phyloP scores from a whole-genome alignment of 768 basidiomycete species.

The Psilocybe azurescens region DNA sequence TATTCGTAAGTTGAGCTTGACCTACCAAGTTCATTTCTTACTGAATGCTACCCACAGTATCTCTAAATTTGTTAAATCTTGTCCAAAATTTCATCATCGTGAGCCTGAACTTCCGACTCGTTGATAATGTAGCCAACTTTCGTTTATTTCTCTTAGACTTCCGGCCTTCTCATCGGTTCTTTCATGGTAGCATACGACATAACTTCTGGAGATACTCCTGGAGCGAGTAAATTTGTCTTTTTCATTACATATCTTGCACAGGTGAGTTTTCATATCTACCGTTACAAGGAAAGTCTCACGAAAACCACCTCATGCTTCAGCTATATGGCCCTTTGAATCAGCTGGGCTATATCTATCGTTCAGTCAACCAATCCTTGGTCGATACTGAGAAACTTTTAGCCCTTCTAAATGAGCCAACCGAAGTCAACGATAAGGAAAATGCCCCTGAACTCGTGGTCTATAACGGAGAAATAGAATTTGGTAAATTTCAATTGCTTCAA shows the following conservation, averaged over 20 bases:
- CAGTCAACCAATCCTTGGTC: slow-evolving; percentile 75
- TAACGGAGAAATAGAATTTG: slow-evolving; percentile 87
- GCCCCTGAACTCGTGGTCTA: slow-evolving; percentile 75
- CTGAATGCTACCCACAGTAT: slow-evolving; percentile 43
- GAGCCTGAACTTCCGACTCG: slow-evolving; percentile 28
- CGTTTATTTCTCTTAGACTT: slow-evolving; percentile 46
- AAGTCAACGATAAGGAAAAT: slow-evolving; percentile 81
- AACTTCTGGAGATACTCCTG: slow-evolving; percentile 48
- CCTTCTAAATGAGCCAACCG: slow-evolving; percentile 80
- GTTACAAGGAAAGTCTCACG: neutral
- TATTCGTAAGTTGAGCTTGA: slow-evolving; percentile 51
- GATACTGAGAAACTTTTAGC: slow-evolving; percentile 87
- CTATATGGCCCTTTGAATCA: slow-evolving; percentile 78
- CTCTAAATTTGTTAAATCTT: slow-evolving; percentile 76
- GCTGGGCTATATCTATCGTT: slow-evolving; percentile 80
- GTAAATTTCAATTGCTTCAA: slow-evolving; percentile 42
- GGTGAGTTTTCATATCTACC: slow-evolving; percentile 39
- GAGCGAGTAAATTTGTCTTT: slow-evolving; percentile 71
- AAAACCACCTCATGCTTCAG: slow-evolving; percentile 33
- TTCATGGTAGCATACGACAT: slow-evolving; percentile 79
- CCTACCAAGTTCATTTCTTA: neutral
- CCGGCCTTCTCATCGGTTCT: slow-evolving; percentile 82
- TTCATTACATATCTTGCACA: slow-evolving; percentile 86
- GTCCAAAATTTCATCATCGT: slow-evolving; percentile 85
- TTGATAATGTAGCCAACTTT: neutral